These are phyloP conservation scores for Lactarius sanguifluus DNA, from an alignment of 768 basidiomycete species.

Conservation along the genomic window DNA sequence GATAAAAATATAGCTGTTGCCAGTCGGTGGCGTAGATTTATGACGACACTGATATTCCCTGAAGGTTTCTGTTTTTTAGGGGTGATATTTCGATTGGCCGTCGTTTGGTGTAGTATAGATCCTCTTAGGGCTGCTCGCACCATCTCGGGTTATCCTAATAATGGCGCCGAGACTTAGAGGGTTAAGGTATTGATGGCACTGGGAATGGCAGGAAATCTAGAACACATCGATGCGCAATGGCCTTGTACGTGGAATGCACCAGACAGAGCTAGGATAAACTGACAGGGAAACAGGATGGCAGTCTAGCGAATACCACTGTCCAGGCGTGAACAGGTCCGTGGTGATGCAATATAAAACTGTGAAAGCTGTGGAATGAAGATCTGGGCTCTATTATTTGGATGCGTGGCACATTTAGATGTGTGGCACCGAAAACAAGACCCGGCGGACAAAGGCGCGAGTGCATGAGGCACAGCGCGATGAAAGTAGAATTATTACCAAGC, in stretches of 20 bases:
- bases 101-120: not conserved
- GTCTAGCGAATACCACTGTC: not conserved
- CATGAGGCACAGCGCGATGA: not conserved
- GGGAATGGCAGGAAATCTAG: not conserved
- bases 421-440: not conserved
- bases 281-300: not conserved
- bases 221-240: not conserved
- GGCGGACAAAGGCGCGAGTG: not conserved
- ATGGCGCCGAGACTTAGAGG: not conserved
- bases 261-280: not conserved
- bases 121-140: not conserved
- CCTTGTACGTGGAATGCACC: not conserved
- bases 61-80: not conserved
- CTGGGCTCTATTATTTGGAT: not conserved
- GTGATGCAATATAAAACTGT: not conserved
- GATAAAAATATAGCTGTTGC: not conserved
- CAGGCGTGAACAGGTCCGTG: not conserved
- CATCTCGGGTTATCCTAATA: not conserved
- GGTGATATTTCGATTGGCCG: not conserved
- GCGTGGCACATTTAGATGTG: not conserved
- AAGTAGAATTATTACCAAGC: not conserved
- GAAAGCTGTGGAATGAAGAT: not conserved
- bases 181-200: not conserved
- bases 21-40: not conserved
- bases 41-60: not conserved